Evolutionary conservation across 306 rosid genomes (phyloP), one percentile per base, ranked within the genome.

Genomic region (Erythrophleum fordii): DNA sequence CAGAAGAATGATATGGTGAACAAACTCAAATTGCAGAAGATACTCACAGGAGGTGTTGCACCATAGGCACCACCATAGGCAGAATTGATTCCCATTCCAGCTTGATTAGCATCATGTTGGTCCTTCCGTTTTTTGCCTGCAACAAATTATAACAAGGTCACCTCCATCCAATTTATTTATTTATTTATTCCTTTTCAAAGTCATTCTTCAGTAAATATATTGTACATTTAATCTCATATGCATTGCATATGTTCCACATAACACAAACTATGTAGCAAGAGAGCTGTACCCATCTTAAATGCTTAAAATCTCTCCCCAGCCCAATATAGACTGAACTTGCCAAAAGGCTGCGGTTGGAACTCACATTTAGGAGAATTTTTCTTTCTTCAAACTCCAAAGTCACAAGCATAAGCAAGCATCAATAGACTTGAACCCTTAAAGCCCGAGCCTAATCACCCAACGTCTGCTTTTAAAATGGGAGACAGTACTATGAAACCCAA

Each of bases 61-160:
- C 92, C 98, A 49, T 93, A 96, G 53, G 91, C 84, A 80, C 97
- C 97, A 49, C 93, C 49, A 80, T 86, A 96, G 28, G 97, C 93
- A 81, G 99, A 93, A 89, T 92, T 90, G 73, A 84, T 46, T 65
- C 97, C 97, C 90, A 85, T 82, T 81, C 88, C 97, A 51, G 93
- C 95, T 87, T 90, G 96, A 89, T 84, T 90, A 82, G 93, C 87
- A 86, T 96, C 98, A 71, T 86, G 89, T 65, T 96, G 99, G 72
- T 96, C 99, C 86, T 92, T 96, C 55, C 94, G 82, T 81, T 96
- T 96, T 88, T 89, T 93, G 75, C 93, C 99, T 93, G 92, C 77
- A 44, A 77, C 44, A 73, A 52, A 71, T 55, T 34, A 58, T n/a
- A 56, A 56, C 73, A 53, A 59, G 39, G 53, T 81, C 34, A 80